These are phyloP conservation scores for Blastomyces gilchristii DNA, from an alignment of 2,329 filamentous ascomycete genomes.

Conservation along the genomic window DNA sequence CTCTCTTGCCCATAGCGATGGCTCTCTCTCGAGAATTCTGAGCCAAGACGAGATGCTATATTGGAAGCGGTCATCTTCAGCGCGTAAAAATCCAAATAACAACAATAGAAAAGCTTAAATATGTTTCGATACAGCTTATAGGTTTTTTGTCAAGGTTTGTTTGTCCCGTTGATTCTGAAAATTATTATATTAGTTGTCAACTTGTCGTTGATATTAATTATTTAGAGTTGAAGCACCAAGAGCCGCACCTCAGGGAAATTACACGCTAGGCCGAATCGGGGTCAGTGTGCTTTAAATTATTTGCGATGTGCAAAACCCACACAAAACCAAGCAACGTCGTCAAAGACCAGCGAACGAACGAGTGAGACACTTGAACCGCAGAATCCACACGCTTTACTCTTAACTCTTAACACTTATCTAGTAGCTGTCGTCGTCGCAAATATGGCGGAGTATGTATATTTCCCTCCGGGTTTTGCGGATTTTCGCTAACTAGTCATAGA, in stretches of 20 bases:
- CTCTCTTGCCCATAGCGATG: conserved; percentile 22
- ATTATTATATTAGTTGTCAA: too few relatives aligned
- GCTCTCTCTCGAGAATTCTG: conserved; percentile 13
- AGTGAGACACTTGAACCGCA: not conserved
- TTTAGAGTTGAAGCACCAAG: not conserved
- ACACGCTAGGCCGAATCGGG: conserved; percentile 1
- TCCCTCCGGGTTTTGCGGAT: not conserved
- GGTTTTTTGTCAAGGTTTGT: conserved; percentile 12
- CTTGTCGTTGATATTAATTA: not conserved
- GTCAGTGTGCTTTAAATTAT: conserved; percentile 5
- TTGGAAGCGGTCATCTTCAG: not conserved
- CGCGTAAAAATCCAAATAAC: not conserved
- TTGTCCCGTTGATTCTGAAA: not conserved
- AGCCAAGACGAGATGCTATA: not conserved
- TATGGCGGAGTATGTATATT: conserved; percentile 16
- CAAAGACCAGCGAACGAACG: conserved; percentile 1
- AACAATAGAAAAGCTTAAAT: not conserved
- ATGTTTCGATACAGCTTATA: not conserved
- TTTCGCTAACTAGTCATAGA: conserved; percentile 23
- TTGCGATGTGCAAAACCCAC: conserved; percentile 8
- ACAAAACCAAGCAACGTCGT: conserved; percentile 3
- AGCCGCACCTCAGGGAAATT: not conserved
- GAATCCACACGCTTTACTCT: not conserved
- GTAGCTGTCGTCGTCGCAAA: conserved; percentile 6
- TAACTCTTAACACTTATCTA: not conserved